Conservation (phyloP, 257 asterid genomes). For the Salvia miltiorrhiza region DNA sequence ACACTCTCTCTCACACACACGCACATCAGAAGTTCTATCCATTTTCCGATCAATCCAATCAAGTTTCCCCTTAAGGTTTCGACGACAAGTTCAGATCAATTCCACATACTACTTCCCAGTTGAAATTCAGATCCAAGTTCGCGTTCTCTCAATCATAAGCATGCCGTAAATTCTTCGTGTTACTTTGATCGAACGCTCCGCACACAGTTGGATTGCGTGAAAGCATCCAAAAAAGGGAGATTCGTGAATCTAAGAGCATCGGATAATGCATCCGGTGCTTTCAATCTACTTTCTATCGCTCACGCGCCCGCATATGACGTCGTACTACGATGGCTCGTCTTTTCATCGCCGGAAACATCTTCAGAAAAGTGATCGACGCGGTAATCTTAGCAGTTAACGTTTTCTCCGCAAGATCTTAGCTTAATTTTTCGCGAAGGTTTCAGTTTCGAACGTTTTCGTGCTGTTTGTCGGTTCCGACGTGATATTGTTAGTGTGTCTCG, state of each 20-base stretch:
- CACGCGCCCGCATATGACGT: conserved; percentile 33
- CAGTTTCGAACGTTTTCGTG: conserved; percentile 3
- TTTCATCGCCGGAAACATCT: conserved; percentile 57
- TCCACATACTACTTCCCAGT: background rate
- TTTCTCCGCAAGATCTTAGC: background rate
- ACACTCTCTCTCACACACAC: too few species aligned
- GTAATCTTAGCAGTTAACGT: conserved; percentile 47
- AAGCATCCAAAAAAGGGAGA: conserved; percentile 12
- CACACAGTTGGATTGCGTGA: background rate
- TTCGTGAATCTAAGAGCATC: conserved; percentile 51
- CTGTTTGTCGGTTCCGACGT: background rate
- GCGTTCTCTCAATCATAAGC: background rate
- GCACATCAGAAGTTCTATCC: background rate
- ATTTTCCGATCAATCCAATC: background rate
- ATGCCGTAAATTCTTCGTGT: background rate
- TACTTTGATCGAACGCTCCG: background rate
- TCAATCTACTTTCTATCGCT: conserved; percentile 23
- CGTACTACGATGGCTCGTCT: conserved; percentile 43
- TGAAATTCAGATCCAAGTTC: background rate
- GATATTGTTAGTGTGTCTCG: conserved; percentile 3
- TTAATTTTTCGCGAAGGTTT: conserved; percentile 1
- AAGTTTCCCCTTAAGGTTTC: background rate
- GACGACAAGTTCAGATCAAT: background rate
- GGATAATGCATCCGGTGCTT: conserved; percentile 72
- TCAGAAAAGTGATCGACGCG: conserved; percentile 46